Base-by-base conservation (phyloP, 306 rosid genomes). In the Ormosia semicastrata region DNA sequence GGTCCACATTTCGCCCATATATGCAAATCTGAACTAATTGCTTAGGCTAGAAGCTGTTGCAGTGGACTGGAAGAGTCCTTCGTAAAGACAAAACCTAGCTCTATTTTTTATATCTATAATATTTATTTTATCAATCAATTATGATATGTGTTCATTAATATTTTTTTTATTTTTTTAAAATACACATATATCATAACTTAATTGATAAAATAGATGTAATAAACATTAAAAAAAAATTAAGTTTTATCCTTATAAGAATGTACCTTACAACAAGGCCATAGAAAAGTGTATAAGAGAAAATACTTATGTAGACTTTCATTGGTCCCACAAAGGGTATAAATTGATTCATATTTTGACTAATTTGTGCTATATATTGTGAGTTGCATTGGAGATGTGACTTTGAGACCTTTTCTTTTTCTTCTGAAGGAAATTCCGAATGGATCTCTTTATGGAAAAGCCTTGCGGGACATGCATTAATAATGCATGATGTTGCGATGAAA, bases 341-440 rank as follows among this genome's bases (percentile, higher is more conserved):
- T 66, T 18, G 65, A 54, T 53, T 29, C 54, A 73, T 37, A 43
- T 29, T 53, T 13, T 40, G 71, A 30, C n/a, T 57, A 44, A 24
- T 49, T 58, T 5, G 52, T 32, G 73, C 30, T 54, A 62, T n/a
- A n/a, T n/a, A n/a, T 9, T 29, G 3, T 30, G 73, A 14, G 33
- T 49, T 58, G 72, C 14, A 46, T 60, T 50, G 14, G 64, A 13
- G 24, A 44, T 37, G 52, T 81, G 77, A 59, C 33, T 77, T 66
- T 58, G 83, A 34, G 44, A 56, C 77, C 83, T 81, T 73, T 66
- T 77, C 74, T 81, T 85, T 77, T 83, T 85, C 41, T 72, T 72
- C 40, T 85, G 74, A 17, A 85, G 83, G 36, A 85, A 85, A 72
- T 36, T 77, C 30, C 70, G 56, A 40, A 85, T 83, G 6, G 88